Base-by-base conservation (phyloP, 345 rosid genomes). In the Turritis glabra region DNA sequence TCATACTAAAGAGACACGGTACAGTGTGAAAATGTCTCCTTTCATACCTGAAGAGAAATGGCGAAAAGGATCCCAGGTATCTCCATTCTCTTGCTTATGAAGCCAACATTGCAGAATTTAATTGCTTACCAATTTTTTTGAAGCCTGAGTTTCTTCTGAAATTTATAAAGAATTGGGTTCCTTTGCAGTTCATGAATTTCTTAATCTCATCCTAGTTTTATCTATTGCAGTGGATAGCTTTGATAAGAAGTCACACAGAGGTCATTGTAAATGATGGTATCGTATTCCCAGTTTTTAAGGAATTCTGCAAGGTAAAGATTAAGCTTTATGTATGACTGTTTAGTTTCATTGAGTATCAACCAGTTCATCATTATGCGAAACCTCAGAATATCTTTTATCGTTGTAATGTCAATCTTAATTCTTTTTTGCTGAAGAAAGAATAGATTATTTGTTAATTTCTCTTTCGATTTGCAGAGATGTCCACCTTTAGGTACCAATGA, bases 11-110 rank as follows among this genome's bases (percentile, higher is more conserved):
- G 98, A 88, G 51, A 85, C 66, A 32, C 88, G 92, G 23, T 86
- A 90, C 84, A 83, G 82, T 82, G 80, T 66, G 15, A 79, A 87
- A 63, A 94, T 94, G 98, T 85, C 88, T 37, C 81, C 86, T 37
- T 63, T 80, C 14, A 85, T 94, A 69, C 87, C 87, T 15, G 86
- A 85, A 81, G 68, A 71, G 3, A 90, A 81, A 74, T 91, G 97
- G 96, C 84, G 93, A 64, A 94, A 94, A 83, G 98, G 96, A 66
- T 89, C 97, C 54, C 98, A 94, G 97, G 98, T 91, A 58, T 71
- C 67, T 62, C 69, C 66, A 23, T 37, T 46, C 15, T 26, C 54
- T 23, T 41, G 11, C 68, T 52, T 70, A 43, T 41, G 22, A 46
- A 30, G 57, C 25, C 8, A 19, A 25, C 43, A 12, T 41, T 15